phyloP scores from a whole-genome alignment of 257 asterid genomes.

The Solanum piurae region DNA sequence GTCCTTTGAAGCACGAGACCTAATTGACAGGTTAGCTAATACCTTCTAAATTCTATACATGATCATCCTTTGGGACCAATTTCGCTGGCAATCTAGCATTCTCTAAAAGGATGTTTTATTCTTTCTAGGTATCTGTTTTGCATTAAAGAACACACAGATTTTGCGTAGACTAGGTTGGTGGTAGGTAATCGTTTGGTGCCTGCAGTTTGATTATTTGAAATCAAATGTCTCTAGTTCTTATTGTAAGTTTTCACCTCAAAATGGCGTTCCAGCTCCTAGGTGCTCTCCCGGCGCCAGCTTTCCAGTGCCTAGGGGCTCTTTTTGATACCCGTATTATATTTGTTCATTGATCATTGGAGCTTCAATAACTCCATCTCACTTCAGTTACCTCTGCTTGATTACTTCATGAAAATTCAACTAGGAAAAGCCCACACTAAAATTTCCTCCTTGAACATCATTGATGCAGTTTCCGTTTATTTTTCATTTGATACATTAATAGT shows the following conservation, averaged over 20 bases:
- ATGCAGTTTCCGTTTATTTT: background rate
- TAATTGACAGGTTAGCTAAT: constrained; percentile 66
- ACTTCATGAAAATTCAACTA: background rate
- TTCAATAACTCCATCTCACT: background rate
- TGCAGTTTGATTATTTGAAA: background rate
- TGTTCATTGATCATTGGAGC: background rate
- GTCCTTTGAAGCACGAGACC: constrained; percentile 72
- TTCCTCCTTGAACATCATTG: background rate
- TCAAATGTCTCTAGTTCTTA: background rate
- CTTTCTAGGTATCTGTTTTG: background rate
- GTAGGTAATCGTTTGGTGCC: background rate
- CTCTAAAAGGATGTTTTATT: background rate
- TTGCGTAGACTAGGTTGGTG: background rate
- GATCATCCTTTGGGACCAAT: background rate
- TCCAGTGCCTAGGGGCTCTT: background rate
- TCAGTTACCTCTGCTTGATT: background rate
- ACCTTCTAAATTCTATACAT: background rate
- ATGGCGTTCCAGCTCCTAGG: background rate
- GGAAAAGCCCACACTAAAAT: background rate
- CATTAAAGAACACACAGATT: background rate
- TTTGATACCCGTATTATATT: background rate
- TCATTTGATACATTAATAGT: background rate
- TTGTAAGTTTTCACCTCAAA: background rate
- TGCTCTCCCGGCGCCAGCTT: background rate
- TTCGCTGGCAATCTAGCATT: background rate